phyloP scores from a whole-genome alignment of 352 stramenopile genomes.

The Phytophthora fragariae region DNA sequence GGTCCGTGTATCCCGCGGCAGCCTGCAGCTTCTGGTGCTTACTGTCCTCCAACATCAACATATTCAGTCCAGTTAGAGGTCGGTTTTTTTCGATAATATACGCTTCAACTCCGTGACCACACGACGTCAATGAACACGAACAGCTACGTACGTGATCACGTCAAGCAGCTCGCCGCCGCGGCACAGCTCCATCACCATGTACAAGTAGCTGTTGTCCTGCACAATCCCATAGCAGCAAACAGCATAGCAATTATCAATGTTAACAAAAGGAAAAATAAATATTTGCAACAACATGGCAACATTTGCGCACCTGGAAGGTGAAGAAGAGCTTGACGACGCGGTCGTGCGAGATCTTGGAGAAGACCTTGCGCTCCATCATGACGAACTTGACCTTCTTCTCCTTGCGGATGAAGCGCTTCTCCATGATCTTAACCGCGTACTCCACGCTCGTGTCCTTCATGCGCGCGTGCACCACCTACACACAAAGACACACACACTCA shows the following conservation, averaged over 20 bases:
- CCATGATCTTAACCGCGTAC: conserved; percentile 94
- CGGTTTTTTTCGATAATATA: conserved; percentile 3
- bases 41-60: conserved; percentile 37
- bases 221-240: conserved; percentile 14
- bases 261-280: conserved; percentile 1
- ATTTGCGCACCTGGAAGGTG: conserved; percentile 83
- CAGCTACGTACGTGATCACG: conserved; percentile 78
- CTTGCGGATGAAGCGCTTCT: conserved; percentile 92
- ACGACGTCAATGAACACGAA: neutral
- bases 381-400: conserved; percentile 94
- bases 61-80: conserved; percentile 11
- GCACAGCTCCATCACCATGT: conserved; percentile 93
- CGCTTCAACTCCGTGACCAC: neutral
- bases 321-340: conserved; percentile 92
- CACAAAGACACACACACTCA: neutral
- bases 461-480: conserved; percentile 84
- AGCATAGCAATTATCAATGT: conserved; percentile 4
- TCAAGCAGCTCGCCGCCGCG: conserved; percentile 87
- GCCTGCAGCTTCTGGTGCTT: conserved; percentile 80
- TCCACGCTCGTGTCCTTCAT: conserved; percentile 89
- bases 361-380: conserved; percentile 93
- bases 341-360: conserved; percentile 89
- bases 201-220: conserved; percentile 86
- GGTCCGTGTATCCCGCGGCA: conserved; percentile 63
- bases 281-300: neutral